These are phyloP conservation scores for Rubia tinctorum DNA, from an alignment of 305 asterid genomes.

Conservation along the genomic window DNA sequence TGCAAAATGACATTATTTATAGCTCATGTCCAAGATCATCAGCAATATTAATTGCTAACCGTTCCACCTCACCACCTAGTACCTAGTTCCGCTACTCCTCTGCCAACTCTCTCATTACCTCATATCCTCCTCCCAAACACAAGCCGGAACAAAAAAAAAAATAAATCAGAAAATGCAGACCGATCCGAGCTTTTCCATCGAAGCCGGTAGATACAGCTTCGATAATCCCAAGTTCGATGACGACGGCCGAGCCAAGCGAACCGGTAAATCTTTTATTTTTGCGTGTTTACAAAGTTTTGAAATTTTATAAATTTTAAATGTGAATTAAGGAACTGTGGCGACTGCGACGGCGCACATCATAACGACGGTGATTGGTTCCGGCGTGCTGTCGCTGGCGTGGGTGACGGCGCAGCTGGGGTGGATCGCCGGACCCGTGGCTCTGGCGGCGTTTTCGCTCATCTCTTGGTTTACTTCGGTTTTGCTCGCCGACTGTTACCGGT, in stretches of 20 bases:
- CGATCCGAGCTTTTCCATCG: not conserved
- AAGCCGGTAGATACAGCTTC: not conserved
- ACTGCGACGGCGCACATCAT: slow-evolving; percentile 93
- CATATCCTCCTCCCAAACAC: not conserved
- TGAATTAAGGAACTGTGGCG: slow-evolving; percentile 56
- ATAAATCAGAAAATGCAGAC: not conserved
- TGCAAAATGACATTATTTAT: not conserved
- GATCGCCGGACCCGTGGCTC: slow-evolving; percentile 81
- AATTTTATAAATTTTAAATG: not conserved
- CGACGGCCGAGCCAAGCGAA: not conserved
- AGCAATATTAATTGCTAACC: not conserved
- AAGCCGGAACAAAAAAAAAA: not conserved
- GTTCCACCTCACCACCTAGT: not conserved
- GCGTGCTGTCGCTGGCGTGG: slow-evolving; percentile 96
- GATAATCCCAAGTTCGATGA: not conserved
- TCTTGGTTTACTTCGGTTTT: slow-evolving; percentile 85
- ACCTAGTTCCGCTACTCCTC: not conserved
- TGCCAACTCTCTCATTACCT: not conserved
- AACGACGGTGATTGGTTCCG: slow-evolving; percentile 93
- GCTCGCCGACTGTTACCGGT: slow-evolving; percentile 69
- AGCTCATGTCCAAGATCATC: not conserved
- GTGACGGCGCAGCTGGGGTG: slow-evolving; percentile 91
- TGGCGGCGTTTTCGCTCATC: slow-evolving; percentile 75
- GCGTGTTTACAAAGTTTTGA: not conserved
- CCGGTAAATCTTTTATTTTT: not conserved